These are phyloP conservation scores for Brassica cretica DNA, from an alignment of 345 rosid species.

Conservation along the genomic window DNA sequence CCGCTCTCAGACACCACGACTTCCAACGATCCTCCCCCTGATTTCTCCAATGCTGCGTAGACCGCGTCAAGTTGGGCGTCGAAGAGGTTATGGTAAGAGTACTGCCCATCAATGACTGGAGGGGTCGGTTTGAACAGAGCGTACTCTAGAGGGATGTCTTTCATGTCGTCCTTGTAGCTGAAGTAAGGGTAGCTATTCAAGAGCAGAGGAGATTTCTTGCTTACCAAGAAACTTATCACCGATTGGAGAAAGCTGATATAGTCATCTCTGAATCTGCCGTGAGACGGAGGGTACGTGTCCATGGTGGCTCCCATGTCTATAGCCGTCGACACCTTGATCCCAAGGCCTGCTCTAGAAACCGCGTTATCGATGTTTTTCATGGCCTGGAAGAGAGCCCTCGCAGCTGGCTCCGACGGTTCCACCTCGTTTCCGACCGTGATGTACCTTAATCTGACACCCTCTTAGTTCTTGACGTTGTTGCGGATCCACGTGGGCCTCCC, in stretches of 20 bases:
- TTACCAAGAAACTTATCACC: slow-evolving; percentile 40
- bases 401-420: slow-evolving; percentile 10
- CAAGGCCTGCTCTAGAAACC: slow-evolving; percentile 18
- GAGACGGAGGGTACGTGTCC: slow-evolving; percentile 45
- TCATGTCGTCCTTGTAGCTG: slow-evolving; percentile 19
- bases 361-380: slow-evolving; percentile 32
- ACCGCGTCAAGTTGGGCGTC: slow-evolving; percentile 29
- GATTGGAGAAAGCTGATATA: slow-evolving; percentile 39
- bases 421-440: slow-evolving; percentile 51
- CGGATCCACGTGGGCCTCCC: slow-evolving; percentile 41
- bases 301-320: slow-evolving; percentile 21
- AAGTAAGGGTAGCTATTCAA: slow-evolving; percentile 50
- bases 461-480: slow-evolving; percentile 38
- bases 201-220: slow-evolving; percentile 47
- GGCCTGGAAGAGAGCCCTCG: slow-evolving; percentile 37
- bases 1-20: slow-evolving; percentile 49
- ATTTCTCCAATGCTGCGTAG: slow-evolving; percentile 42
- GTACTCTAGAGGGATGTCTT: slow-evolving; percentile 36
- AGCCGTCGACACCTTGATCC: slow-evolving; percentile 43
- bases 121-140: slow-evolving; percentile 40
- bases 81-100: slow-evolving; percentile 33
- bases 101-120: slow-evolving; percentile 17
- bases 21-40: slow-evolving; percentile 34
- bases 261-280: slow-evolving; percentile 33
- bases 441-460: slow-evolving; percentile 45